Conservation (phyloP, 2,329 filamentous ascomycete genomes). For the Talaromyces sp. region DNA sequence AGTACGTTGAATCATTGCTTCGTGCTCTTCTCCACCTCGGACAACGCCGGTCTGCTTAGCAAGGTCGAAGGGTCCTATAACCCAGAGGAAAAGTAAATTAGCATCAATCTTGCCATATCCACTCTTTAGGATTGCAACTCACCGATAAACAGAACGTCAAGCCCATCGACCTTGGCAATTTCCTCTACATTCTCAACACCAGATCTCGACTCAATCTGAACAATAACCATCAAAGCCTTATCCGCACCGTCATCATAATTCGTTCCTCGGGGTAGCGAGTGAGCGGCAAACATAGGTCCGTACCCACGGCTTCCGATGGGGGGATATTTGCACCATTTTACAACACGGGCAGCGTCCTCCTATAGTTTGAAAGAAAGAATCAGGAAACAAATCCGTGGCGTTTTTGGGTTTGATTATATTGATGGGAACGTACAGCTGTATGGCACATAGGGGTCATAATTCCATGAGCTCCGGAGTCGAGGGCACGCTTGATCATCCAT, state of each 20-base stretch:
- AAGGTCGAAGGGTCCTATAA: slow-evolving; percentile 31
- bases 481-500: slow-evolving; percentile 44
- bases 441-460: slow-evolving; percentile 42
- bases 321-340: slow-evolving; percentile 52
- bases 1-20: slow-evolving; percentile 35
- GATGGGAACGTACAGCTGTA: slow-evolving; percentile 27
- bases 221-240: slow-evolving; percentile 47
- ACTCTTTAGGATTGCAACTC: no score
- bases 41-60: slow-evolving; percentile 36
- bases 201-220: slow-evolving; percentile 41
- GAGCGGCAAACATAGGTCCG: slow-evolving; percentile 51
- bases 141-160: slow-evolving; percentile 40
- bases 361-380: slow-evolving; percentile 28
- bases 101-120: no score
- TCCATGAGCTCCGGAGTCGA: slow-evolving; percentile 57
- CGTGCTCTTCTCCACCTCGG: slow-evolving; percentile 35
- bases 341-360: slow-evolving; percentile 50
- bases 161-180: slow-evolving; percentile 38
- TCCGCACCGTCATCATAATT: slow-evolving; percentile 54
- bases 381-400: slow-evolving; percentile 42
- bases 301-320: slow-evolving; percentile 52
- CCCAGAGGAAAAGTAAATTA: background rate
- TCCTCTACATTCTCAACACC: slow-evolving; percentile 40
- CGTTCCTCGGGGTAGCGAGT: slow-evolving; percentile 37
- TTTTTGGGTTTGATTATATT: background rate